These are phyloP conservation scores for Eucalyptus urophylla DNA, from an alignment of 345 rosid species.

Conservation along the genomic window DNA sequence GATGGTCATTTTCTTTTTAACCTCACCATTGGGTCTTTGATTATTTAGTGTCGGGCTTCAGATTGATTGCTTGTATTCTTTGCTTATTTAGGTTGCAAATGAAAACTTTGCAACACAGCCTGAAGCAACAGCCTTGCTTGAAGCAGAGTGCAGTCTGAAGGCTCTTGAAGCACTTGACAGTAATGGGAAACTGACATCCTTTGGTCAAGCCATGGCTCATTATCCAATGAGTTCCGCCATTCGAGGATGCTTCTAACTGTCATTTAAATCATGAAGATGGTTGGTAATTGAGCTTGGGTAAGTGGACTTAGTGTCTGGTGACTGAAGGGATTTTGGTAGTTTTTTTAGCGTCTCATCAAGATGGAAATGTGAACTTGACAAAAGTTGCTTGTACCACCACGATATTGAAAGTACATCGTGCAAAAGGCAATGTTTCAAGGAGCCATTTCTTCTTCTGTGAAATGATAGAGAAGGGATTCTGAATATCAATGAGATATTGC, in stretches of 20 bases:
- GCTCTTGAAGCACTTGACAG: conserved; percentile 67
- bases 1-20: background rate
- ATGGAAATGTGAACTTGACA: conserved; percentile 7
- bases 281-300: conserved; percentile 24
- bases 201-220: conserved; percentile 79
- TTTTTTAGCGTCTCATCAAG: conserved; percentile 22
- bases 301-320: conserved; percentile 28
- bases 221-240: conserved; percentile 86
- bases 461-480: conserved; percentile 43
- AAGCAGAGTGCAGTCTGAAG: conserved; percentile 65
- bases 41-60: background rate
- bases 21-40: background rate
- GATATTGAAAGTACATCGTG: conserved; percentile 53
- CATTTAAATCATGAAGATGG: conserved; percentile 38
- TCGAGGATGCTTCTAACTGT: conserved; percentile 82
- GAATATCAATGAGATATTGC: conserved; percentile 46
- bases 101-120: conserved; percentile 96
- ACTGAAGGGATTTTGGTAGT: conserved; percentile 25
- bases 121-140: conserved; percentile 33
- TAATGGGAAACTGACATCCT: conserved; percentile 47
- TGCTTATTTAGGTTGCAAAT: conserved; percentile 47
- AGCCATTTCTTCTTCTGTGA: conserved; percentile 23
- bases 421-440: conserved; percentile 36
- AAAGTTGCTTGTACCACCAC: conserved; percentile 43
- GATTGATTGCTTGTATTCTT: background rate